phyloP scores from a whole-genome alignment of 352 stramenopile genomes.

The Elongisporangium senticosum region DNA sequence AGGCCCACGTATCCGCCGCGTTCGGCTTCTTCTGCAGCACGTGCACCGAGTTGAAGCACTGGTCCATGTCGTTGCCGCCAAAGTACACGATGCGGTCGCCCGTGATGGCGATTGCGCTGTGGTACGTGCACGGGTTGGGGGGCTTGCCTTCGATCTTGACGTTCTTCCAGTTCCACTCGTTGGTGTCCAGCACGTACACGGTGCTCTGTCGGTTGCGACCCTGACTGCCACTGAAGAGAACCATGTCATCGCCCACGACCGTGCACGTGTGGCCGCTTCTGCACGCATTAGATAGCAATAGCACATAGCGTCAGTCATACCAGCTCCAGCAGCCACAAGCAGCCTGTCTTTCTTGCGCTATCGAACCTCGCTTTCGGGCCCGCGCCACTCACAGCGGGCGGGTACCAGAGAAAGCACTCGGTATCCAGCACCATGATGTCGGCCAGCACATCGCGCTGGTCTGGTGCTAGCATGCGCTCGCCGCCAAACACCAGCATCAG shows the following conservation, averaged over 20 bases:
- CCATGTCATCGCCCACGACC: constrained; percentile 63
- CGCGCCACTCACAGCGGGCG: constrained; percentile 74
- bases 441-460: constrained; percentile 67
- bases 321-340: neutral
- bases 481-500: constrained; percentile 92
- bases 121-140: constrained; percentile 87
- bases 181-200: constrained; percentile 70
- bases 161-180: constrained; percentile 87
- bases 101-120: constrained; percentile 68
- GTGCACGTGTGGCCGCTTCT: constrained; percentile 74
- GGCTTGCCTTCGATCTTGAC: constrained; percentile 86
- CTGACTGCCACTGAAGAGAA: constrained; percentile 74
- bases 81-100: constrained; percentile 87
- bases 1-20: constrained; percentile 58
- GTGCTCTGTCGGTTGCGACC: constrained; percentile 70
- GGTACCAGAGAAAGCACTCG: constrained; percentile 93
- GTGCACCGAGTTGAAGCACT: constrained; percentile 90
- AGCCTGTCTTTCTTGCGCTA: neutral
- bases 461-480: constrained; percentile 61
- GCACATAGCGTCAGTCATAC: neutral
- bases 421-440: constrained; percentile 91
- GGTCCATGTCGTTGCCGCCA: constrained; percentile 89
- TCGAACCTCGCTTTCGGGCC: constrained; percentile 34
- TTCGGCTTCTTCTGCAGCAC: constrained; percentile 68
- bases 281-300: neutral